Conservation (phyloP, 805 yeast species). For the Wickerhamomyces silvicola region DNA sequence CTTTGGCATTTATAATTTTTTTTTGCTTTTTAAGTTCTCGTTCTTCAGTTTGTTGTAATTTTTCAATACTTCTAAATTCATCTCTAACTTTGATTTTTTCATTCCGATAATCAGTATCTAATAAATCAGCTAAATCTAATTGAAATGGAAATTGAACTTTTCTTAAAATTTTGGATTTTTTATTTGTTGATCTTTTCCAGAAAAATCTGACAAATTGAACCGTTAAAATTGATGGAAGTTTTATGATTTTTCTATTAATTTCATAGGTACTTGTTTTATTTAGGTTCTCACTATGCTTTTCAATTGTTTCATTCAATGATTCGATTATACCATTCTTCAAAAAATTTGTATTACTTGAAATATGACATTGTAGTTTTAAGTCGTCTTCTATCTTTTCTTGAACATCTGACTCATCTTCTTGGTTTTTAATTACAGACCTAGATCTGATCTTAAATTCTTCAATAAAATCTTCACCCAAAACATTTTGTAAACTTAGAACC, state of each 20-base stretch:
- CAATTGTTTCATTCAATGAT: conserved; percentile 69
- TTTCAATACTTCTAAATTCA: conserved; percentile 66
- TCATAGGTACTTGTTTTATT: conserved; percentile 67
- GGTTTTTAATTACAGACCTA: conserved; percentile 56
- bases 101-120: conserved; percentile 68
- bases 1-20: conserved; percentile 39
- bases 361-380: conserved; percentile 82
- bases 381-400: conserved; percentile 49
- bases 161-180: conserved; percentile 89
- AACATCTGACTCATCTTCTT: conserved; percentile 45
- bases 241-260: conserved; percentile 51
- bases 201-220: conserved; percentile 92
- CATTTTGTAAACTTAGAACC: conserved; percentile 42
- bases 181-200: conserved; percentile 89
- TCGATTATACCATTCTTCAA: conserved; percentile 76
- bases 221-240: conserved; percentile 80
- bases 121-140: conserved; percentile 78
- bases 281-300: conserved; percentile 67
- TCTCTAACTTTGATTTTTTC: conserved; percentile 71
- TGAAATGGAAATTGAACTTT: conserved; percentile 94
- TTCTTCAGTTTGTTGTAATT: conserved; percentile 62
- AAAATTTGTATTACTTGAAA: conserved; percentile 77
- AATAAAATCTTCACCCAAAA: conserved; percentile 41
- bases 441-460: conserved; percentile 62
- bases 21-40: conserved; percentile 64